Evolutionary conservation across 371 early-diverging fungal genomes (phyloP).

Genomic region (Circinella minor): DNA sequence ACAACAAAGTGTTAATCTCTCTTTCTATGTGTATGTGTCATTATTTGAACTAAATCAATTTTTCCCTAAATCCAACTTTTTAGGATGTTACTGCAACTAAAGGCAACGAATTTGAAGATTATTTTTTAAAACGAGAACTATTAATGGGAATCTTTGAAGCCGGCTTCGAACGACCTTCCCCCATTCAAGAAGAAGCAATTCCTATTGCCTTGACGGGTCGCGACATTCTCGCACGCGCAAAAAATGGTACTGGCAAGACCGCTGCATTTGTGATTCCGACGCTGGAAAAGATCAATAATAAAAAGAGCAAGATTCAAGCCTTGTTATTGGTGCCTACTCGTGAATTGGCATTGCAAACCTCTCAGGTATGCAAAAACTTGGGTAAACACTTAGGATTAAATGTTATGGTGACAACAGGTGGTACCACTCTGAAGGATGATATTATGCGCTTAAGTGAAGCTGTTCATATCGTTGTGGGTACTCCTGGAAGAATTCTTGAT

Average conservation of each 20-base stretch:
- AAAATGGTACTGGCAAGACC: constrained; percentile 99
- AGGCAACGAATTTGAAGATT: constrained; percentile 98
- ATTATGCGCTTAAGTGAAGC: constrained; percentile 91
- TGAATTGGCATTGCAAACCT: constrained; percentile 96
- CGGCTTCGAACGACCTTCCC: constrained; percentile 98
- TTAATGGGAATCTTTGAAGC: constrained; percentile 99
- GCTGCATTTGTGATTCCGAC: constrained; percentile 97
- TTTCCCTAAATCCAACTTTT: too few relatives aligned
- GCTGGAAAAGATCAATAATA: constrained; percentile 90
- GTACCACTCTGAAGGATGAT: constrained; percentile 97
- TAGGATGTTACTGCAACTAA: constrained; percentile 94
- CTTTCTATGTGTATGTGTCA: too few relatives aligned
- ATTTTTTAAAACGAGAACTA: constrained; percentile 94
- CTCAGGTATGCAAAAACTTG: constrained; percentile 92
- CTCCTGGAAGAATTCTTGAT: constrained; percentile 99
- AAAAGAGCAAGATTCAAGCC: constrained; percentile 82
- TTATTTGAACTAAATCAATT: too few relatives aligned
- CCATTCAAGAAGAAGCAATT: constrained; percentile 99
- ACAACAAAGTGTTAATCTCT: too few relatives aligned
- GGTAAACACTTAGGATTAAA: constrained; percentile 93
- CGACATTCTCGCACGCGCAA: constrained; percentile 96
- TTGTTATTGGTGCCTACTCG: constrained; percentile 96
- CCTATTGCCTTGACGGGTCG: constrained; percentile 95
- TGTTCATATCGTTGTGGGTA: constrained; percentile 96
- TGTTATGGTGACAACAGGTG: constrained; percentile 98